Percentiles rank a stretch among this genome's conserved stretches.
Evolutionary conservation across 306 rosid species (phyloP).

Genomic region (Glycine tomentella): DNA sequence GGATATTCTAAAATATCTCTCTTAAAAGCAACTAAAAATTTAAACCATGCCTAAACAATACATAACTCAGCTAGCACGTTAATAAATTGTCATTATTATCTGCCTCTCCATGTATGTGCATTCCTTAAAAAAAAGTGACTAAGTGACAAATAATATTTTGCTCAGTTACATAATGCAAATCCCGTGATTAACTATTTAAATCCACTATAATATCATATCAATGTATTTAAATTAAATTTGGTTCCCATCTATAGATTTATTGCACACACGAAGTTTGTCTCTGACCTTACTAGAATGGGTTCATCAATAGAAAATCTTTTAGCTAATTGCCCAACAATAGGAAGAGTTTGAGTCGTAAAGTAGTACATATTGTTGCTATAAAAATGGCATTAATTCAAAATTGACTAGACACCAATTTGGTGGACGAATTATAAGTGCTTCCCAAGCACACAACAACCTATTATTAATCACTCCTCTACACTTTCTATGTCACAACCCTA

Average conservation of each 20-base stretch:
- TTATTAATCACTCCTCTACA: slow-evolving; percentile 9
- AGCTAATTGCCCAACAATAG: not conserved
- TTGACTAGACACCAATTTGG: slow-evolving; percentile 25
- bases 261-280: not conserved
- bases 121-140: not conserved
- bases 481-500: not conserved
- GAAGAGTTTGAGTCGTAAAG: not conserved
- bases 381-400: slow-evolving; percentile 32
- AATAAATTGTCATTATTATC: not conserved
- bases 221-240: not conserved
- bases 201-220: not conserved
- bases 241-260: not conserved
- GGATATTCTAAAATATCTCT: not conserved
- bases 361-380: not conserved
- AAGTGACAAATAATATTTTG: not conserved
- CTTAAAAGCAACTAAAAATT: not conserved
- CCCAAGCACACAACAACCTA: slow-evolving; percentile 30
- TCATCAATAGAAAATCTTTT: not conserved
- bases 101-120: not conserved
- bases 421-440: slow-evolving; percentile 27
- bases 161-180: not conserved
- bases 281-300: not conserved
- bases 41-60: not conserved
- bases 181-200: too few relatives aligned
- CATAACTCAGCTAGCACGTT: not conserved